Evolutionary conservation across 805 yeast genomes (phyloP).

Genomic region (Clavispora phyllophila): DNA sequence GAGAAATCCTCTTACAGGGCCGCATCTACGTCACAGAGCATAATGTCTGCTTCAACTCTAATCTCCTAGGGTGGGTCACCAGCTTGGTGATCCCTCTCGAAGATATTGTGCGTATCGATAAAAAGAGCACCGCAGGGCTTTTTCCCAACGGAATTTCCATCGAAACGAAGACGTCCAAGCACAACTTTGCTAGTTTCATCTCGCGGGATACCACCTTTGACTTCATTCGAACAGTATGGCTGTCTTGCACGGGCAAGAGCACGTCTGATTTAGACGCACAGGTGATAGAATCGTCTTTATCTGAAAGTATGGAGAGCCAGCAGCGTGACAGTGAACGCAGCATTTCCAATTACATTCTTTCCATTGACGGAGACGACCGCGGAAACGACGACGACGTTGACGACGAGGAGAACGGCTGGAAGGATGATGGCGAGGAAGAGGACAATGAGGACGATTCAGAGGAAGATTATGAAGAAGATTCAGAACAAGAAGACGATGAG

Average conservation of each 20-base stretch:
- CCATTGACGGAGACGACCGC: conserved; percentile 15
- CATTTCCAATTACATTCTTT: conserved; percentile 11
- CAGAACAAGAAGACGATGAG: not conserved
- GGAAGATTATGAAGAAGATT: not conserved
- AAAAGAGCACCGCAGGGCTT: conserved; percentile 79
- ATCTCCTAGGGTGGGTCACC: conserved; percentile 87
- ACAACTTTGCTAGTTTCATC: conserved; percentile 82
- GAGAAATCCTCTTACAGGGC: conserved; percentile 86
- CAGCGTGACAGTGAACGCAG: conserved; percentile 2
- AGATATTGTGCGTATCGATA: conserved; percentile 71
- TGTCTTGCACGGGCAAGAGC: conserved; percentile 19
- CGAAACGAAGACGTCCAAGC: conserved; percentile 57
- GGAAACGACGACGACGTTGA: conserved; percentile 5
- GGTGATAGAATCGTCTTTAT: conserved; percentile 1
- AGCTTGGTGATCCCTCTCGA: conserved; percentile 64
- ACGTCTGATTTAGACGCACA: conserved; percentile 8
- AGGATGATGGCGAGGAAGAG: conserved; percentile 8
- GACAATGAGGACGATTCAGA: not conserved
- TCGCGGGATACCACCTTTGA: conserved; percentile 75
- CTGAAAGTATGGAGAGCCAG: not conserved
- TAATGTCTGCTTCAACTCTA: conserved; percentile 80
- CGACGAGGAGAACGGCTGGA: not conserved
- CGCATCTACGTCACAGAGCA: conserved; percentile 74
- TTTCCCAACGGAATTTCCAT: conserved; percentile 85
- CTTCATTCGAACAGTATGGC: conserved; percentile 68